Evolutionary conservation across 2,329 filamentous ascomycete species (phyloP), one percentile per base, ranked within the genome.

Genomic region (Emergomyces pasteurianus): DNA sequence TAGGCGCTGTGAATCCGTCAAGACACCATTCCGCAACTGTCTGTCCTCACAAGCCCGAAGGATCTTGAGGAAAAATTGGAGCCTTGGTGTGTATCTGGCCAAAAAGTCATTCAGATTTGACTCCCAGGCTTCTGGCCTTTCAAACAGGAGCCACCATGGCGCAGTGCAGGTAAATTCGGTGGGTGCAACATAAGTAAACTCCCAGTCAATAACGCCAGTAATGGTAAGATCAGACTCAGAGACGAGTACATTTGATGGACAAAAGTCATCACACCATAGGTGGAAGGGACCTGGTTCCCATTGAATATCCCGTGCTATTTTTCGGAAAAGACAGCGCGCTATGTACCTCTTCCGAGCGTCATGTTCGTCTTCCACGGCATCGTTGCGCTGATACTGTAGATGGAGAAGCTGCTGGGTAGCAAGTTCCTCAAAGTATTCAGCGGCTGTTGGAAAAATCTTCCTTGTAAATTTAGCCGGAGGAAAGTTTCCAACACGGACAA

Each of bases 261-360:
- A 63, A 7, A 77, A 66, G 57, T 77, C 72, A 43, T 77, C 73
- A 18, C 64, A 64, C 65, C 67, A 76, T 10, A 77, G 65, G 1
- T 65, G 60, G 58, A 69, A 71, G 54, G 43, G 56, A 8, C 63
- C 64, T 8, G 65, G 47, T 56, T 57, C 31, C 16, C 28, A 8
- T 43, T 36, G 23, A 26, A 60, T 38, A 26, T 28, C 47, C 23
- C 65, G 28, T 10, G 70, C 72, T 4, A 75, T 60, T 49, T 64
- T 70, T 4, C 73, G 75, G 61, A 78, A 78, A 0, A 79, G 63
- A 38, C 75, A 71, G 5, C 75, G 75, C 3, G 75, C 72, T 2
- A 78, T 70, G 52, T 78, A 78, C 60, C 78, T 78, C 28, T 73
- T 74, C 4, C 73, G 68, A 54, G 70, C 73, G 58, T 79, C 76